These are phyloP conservation scores for Harringtonia lauricola DNA, from an alignment of 2,329 filamentous ascomycete species.

Conservation along the genomic window DNA sequence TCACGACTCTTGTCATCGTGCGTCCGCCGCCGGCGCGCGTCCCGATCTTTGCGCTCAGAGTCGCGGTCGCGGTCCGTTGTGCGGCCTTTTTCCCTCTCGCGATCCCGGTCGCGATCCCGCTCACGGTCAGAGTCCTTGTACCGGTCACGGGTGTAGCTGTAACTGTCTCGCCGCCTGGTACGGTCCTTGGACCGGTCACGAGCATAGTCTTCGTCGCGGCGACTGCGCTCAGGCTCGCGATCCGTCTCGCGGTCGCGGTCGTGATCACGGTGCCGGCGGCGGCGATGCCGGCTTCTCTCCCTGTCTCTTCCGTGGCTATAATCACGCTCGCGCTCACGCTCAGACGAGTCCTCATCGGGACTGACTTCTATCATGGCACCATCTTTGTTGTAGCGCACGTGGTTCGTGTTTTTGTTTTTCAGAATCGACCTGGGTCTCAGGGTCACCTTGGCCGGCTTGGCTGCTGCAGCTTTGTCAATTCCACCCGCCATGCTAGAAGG, in stretches of 20 bases:
- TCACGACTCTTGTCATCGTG: slow-evolving; percentile 16
- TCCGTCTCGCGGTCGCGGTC: slow-evolving; percentile 25
- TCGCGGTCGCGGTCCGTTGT: slow-evolving; percentile 24
- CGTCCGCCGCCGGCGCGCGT: slow-evolving; percentile 15
- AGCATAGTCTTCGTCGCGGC: slow-evolving; percentile 19
- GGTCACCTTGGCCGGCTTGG: slow-evolving; percentile 13
- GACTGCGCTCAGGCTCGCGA: slow-evolving; percentile 18
- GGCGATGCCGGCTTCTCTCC: slow-evolving; percentile 19
- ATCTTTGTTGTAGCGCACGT: slow-evolving; percentile 41
- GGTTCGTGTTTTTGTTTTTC: slow-evolving; percentile 48
- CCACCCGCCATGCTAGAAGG: slow-evolving; percentile 17
- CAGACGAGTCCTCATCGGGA: slow-evolving; percentile 8
- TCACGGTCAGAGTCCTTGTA: slow-evolving; percentile 21
- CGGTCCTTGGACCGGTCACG: slow-evolving; percentile 19
- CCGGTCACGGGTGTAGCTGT: slow-evolving; percentile 28
- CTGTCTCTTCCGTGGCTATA: slow-evolving; percentile 5
- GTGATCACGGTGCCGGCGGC: slow-evolving; percentile 30
- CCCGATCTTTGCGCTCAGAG: slow-evolving; percentile 17
- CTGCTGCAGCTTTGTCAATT: slow-evolving; percentile 20
- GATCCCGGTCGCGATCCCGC: slow-evolving; percentile 12
- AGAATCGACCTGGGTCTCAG: slow-evolving; percentile 44
- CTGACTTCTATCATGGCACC: slow-evolving; percentile 32
- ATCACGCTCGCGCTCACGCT: slow-evolving; percentile 16
- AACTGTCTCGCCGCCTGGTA: slow-evolving; percentile 30
- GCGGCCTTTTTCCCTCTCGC: slow-evolving; percentile 20